phyloP scores from a whole-genome alignment of 345 rosid species.

The Bruguiera sexangula region DNA sequence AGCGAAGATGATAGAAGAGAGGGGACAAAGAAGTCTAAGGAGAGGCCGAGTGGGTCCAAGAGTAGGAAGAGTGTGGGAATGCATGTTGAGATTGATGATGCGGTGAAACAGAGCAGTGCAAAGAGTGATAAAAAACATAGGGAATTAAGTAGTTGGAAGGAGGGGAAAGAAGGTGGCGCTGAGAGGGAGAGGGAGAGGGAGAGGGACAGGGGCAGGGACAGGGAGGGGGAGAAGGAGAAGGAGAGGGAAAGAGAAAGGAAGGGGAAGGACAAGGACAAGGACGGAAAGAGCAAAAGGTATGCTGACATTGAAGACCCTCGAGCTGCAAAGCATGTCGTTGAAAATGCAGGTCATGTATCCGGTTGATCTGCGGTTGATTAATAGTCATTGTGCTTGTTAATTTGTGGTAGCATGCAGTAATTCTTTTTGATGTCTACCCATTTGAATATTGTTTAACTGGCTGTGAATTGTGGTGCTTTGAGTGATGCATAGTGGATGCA shows the following conservation, averaged over 20 bases:
- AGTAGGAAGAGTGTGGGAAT: slow-evolving; percentile 47
- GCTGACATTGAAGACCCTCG: slow-evolving; percentile 45
- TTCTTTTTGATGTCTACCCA: not conserved
- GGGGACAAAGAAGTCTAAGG: slow-evolving; percentile 51
- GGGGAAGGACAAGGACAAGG: slow-evolving; percentile 41
- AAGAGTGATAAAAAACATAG: slow-evolving; percentile 65
- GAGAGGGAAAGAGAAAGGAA: slow-evolving; percentile 24
- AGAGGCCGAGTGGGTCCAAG: slow-evolving; percentile 52
- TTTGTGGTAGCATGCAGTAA: not conserved
- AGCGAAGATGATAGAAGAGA: slow-evolving; percentile 52
- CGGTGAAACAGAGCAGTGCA: slow-evolving; percentile 41
- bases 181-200: slow-evolving; percentile 42
- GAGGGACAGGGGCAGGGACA: slow-evolving; percentile 23
- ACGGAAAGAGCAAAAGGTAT: slow-evolving; percentile 47
- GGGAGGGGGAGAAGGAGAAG: too few species aligned
- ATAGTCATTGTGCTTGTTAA: slow-evolving; percentile 1
- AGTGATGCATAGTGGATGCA: too few species aligned
- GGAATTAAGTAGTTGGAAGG: slow-evolving; percentile 56
- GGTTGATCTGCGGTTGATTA: not conserved
- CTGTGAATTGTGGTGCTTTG: too few species aligned
- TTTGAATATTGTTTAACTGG: not conserved
- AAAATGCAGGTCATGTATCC: slow-evolving; percentile 64
- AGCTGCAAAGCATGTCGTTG: slow-evolving; percentile 41
- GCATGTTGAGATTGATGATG: slow-evolving; percentile 43
- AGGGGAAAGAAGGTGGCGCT: slow-evolving; percentile 44